Conservation (phyloP, 768 basidiomycete genomes). For the Podaxis sp. region DNA sequence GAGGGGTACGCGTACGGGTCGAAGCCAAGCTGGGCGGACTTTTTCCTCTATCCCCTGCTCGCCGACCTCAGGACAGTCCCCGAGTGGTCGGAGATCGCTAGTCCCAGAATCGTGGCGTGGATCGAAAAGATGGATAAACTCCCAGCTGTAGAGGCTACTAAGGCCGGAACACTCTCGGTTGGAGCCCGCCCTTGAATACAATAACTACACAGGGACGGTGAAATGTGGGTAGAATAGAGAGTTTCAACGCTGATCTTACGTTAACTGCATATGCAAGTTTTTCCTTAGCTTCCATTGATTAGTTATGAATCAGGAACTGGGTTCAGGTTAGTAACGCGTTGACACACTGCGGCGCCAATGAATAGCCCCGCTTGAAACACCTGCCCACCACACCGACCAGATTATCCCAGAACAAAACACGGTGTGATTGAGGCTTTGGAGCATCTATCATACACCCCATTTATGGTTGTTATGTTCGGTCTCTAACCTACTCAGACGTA, state of each 20-base stretch:
- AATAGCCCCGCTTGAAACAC: background rate
- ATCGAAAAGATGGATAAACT: conserved; percentile 27
- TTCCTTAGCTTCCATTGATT: background rate
- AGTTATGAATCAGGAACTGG: background rate
- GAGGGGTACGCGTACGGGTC: conserved; percentile 27
- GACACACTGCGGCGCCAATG: background rate
- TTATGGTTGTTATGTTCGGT: too few relatives aligned
- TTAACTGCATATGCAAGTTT: background rate
- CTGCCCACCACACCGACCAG: background rate
- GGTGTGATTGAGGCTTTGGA: too few relatives aligned
- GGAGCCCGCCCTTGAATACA: conserved; percentile 24
- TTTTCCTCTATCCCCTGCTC: conserved; percentile 31
- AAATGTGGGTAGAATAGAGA: background rate
- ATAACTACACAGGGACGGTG: background rate
- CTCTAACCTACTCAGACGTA: too few relatives aligned
- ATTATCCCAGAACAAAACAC: too few relatives aligned
- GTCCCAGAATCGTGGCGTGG: conserved; percentile 23
- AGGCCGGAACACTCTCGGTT: conserved; percentile 27
- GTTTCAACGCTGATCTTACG: background rate
- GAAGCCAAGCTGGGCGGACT: conserved; percentile 32
- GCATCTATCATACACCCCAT: too few relatives aligned
- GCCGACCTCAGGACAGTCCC: conserved; percentile 30
- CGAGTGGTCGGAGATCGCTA: conserved; percentile 26
- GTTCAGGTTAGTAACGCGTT: background rate
- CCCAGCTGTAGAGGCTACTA: conserved; percentile 26